Evolutionary conservation across 345 rosid species (phyloP).

Genomic region (Euphorbia pulcherrima): DNA sequence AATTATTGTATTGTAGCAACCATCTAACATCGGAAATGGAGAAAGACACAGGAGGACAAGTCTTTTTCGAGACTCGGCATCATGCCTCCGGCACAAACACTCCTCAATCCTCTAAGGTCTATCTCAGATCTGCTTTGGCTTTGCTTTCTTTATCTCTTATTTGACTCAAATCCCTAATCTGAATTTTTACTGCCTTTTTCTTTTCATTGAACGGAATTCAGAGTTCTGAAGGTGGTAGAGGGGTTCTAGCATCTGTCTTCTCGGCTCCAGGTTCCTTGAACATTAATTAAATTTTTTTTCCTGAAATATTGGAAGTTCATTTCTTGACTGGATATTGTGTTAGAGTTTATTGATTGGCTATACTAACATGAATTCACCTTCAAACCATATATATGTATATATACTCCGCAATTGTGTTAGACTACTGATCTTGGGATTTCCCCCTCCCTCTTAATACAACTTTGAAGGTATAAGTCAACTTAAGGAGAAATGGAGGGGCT

Average conservation of each 20-base stretch:
- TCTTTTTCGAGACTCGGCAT: constrained; percentile 61
- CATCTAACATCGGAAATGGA: constrained; percentile 1
- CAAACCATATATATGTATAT: not conserved
- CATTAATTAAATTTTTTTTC: not conserved
- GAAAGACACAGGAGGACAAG: constrained; percentile 16
- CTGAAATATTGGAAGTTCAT: not conserved
- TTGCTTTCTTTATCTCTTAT: not conserved
- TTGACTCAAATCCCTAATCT: not conserved
- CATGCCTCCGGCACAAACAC: constrained; percentile 60
- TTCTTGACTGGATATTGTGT: not conserved
- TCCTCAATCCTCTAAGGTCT: constrained; percentile 57
- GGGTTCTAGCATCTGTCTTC: constrained; percentile 52
- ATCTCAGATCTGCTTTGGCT: constrained; percentile 6
- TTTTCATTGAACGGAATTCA: constrained; percentile 24
- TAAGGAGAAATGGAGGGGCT: constrained; percentile 59
- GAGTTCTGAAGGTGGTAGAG: constrained; percentile 40
- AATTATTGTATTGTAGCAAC: no score
- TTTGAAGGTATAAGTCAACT: constrained; percentile 54
- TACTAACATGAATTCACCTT: not conserved
- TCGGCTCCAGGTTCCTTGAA: constrained; percentile 40
- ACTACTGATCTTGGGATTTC: not conserved
- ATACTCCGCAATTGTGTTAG: not conserved
- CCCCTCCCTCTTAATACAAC: constrained; percentile 12
- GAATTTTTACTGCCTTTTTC: not conserved
- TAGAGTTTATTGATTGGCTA: not conserved